Evolutionary conservation across 805 yeast species (phyloP).

Genomic region (Ogataea polymorpha): DNA sequence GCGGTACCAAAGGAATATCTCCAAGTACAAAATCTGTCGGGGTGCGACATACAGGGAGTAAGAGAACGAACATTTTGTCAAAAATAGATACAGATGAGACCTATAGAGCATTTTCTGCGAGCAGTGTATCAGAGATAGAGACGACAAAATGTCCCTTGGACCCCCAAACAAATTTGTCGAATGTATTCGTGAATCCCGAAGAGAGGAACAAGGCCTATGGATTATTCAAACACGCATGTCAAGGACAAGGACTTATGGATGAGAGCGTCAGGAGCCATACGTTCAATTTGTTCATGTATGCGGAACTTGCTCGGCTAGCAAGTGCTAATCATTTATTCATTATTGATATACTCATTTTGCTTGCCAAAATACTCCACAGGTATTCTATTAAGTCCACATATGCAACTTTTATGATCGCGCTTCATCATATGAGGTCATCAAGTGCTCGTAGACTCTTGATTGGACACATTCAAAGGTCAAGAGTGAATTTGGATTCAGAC

Average conservation of each 20-base stretch:
- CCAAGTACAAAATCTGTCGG: too few relatives aligned
- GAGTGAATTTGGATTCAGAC: too few relatives aligned
- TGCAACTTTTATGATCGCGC: slow-evolving; percentile 12
- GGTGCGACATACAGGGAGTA: too few relatives aligned
- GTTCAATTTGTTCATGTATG: not conserved
- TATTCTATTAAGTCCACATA: slow-evolving; percentile 7
- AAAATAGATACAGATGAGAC: too few relatives aligned
- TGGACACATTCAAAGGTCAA: not conserved
- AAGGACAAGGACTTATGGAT: not conserved
- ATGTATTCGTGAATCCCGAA: not conserved
- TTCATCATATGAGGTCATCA: slow-evolving; percentile 3
- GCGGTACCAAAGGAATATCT: too few relatives aligned
- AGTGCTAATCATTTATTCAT: not conserved
- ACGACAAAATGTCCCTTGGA: too few relatives aligned
- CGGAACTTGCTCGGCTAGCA: not conserved
- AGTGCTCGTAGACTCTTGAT: slow-evolving; percentile 1
- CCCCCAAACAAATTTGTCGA: too few relatives aligned
- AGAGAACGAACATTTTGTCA: too few relatives aligned
- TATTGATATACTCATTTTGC: not conserved
- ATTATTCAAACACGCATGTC: not conserved
- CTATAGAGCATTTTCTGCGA: too few relatives aligned
- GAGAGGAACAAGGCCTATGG: not conserved
- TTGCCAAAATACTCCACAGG: not conserved
- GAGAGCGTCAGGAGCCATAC: not conserved
- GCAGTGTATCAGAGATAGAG: too few relatives aligned